Base-by-base conservation (phyloP, 208 protist genomes). In the Crithidia acanthocephali region DNA sequence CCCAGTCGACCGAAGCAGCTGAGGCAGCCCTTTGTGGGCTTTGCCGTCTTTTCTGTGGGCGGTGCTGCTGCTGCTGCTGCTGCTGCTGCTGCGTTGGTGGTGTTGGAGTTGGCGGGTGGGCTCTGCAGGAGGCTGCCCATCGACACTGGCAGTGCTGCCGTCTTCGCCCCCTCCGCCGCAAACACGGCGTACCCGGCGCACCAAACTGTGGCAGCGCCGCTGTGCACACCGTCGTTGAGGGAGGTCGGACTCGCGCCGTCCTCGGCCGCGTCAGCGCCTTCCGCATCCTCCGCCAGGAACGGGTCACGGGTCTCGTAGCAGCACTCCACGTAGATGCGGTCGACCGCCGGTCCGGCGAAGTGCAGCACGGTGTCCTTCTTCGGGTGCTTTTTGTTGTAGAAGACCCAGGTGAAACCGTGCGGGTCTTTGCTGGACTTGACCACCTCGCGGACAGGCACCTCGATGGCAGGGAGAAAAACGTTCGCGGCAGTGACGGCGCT, bases 261-360 rank as follows among this genome's bases (percentile, higher is more conserved):
- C n/a, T n/a, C n/a, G n/a, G n/a, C n/a, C n/a, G 51, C 52, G 61
- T n/a, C 7, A 64, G 23, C 0, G 25, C 42, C 4, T 16, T 28
- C 22, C 37, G 51, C 23, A 13, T 32, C 52, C 15, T 11, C 53
- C 44, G 16, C 25, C 20, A 60, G 25, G 15, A 33, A 27, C 10
- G 65, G 28, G 28, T 78, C 62, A 8, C 47, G 15, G 8, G 71
- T 80, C 50, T 90, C 87, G 70, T 89, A 95, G 77, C 90, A 95
- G 64, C 81, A 92, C 73, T 95, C 87, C 30, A 95, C 74, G 56
- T 89, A 95, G 18, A 95, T 73, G 30, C 75, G 72, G 45, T 93
- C 90, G 1, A 37, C 51, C 18, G 51, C n/a, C 11, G 74, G 55
- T 10, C 82, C 84, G 16, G 57, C 68, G 66, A 88, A 84, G 45